Base-by-base conservation (phyloP, 371 early-diverging fungal species). In the Nosema muscidifuracis region DNA sequence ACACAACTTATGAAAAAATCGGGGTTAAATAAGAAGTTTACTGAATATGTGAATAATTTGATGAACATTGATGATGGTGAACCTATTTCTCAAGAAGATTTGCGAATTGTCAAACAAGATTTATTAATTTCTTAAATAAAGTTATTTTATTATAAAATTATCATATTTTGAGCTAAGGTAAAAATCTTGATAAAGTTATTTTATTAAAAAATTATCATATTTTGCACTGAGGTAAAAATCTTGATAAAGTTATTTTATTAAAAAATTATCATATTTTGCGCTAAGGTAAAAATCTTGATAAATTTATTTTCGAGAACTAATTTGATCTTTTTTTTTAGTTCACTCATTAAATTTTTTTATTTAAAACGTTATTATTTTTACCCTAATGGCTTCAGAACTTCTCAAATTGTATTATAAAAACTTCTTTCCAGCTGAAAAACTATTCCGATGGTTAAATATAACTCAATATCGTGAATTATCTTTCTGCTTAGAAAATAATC, bases 381-480 rank as follows among this genome's bases (percentile, higher is more conserved):
- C 20, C 26, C 28, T 26, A 3, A 53, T 53, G 55, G 16, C 9
- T 53, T 53, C 55, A 24, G 2, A 22, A 7, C 7, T 15, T 53
- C 7, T 18, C 9, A 53, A 53, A 53, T 42, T 31, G 3, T 82
- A 82, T 68, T 82, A 82, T 65, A 50, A 55, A 53, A 38, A 63
- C 16, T 16, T 78, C 7, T 80, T 80, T 73, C 82, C 82, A 10
- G n/a, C 60, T 18, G 60, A 73, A 28, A 43, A 36, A 10, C 50
- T 82, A 9, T 76, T 64, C 36, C 43, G 43, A 30, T 73, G 75
- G 60, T 69, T 82, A n/a, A 22, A 72, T 24, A 75, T 80, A 24
- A 60, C 55, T n/a, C 44, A 65, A 18, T 43, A 44, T 20, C 34
- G 97, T 68, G 97, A 98, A 84, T 89, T 96, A 80, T 89, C 91